Base-by-base conservation (phyloP, 148 eudicot species). In the Fagopyrum esculentum region DNA sequence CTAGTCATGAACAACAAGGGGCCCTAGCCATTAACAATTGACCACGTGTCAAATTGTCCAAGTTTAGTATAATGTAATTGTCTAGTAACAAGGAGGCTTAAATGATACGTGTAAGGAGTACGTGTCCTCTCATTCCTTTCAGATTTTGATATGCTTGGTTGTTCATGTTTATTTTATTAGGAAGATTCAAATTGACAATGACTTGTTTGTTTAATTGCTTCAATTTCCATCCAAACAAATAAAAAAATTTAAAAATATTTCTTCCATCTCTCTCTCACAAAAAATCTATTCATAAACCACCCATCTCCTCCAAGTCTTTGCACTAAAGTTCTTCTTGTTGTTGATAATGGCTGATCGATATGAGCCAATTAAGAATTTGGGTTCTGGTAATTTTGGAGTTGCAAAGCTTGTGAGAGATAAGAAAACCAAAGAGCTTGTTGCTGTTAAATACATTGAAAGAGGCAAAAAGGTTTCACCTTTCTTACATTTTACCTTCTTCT, bases 391-490 rank as follows among this genome's bases (percentile, higher is more conserved):
- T 64, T 87, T 87, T 73, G 90, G 88, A 8, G 90, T 87, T 35
- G 88, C 90, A 19, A 87, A 85, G 85, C 87, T 87, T 79, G 90
- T 83, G 16, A 83, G 81, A n/a, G 88, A 87, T 74, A 83, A 83
- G 76, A 12, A 35, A 49, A 85, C 84, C 13, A 74, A 59, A 51
- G 88, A 85, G 82, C 81, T 83, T 19, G 84, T 78, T 80, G 90
- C 90, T 75, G 85, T 83, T 57, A 87, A 87, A 63, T 87, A 83
- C 74, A 85, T 85, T 73, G 87, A 85, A 75, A 87, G 90, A 59
- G 90, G 90, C 74, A 56, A 79, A 59, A 87, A 84, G 90, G 87
- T 83, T 16, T 60, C 12, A 29, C 30, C 5, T 47, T 35, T 64
- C 17, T 30, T 50, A 35, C 40, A 35, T 35, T 35, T 35, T 35